Evolutionary conservation across 768 basidiomycete genomes (phyloP), one percentile per base, ranked within the genome.

Genomic region (Chalciporus piperatus): DNA sequence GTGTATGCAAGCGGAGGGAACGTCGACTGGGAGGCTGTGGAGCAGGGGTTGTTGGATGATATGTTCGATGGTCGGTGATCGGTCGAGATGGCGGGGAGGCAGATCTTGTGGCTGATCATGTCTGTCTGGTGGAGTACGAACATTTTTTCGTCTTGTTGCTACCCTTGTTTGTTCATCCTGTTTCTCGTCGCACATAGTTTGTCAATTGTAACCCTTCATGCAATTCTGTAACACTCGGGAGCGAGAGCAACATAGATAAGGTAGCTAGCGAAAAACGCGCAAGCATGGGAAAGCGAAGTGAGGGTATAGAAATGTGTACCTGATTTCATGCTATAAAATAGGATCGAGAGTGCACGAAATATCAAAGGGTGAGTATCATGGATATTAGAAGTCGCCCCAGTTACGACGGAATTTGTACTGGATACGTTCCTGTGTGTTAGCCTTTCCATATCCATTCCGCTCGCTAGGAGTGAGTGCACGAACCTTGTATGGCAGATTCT

Each of bases 401-500:
- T 74, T 89, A 51, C 88, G 81, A 46, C 84, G 82, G 81, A 93
- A 92, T 72, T 92, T 93, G 70, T 92, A 92, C 90, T 92, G 82
- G 71, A 87, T 76, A 40, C 79, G 80, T 54, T 71, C 73, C 81
- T 83, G 58, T 41, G 59, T 27, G 69, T 86, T 60, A 89, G 78
- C 60, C 59, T 70, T n/a, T 68, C 68, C 46, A 49, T 59, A 52
- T 72, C 46, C 63, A 52, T 48, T 50, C 40, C 52, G 43, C 45
- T 41, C 49, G 30, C 41, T 55, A 7, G 22, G 20, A 19, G 41
- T 27, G 35, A 47, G 46, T 39, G 42, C 38, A 60, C 59, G 61
- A 75, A 92, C 90, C 87, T 93, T 93, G 81, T 93, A 93, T 13
- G 91, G 91, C 47, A 90, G 57, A 65, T 92, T 92, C 72, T 79